Evolutionary conservation across 139 green algal species (phyloP).

Genomic region (Diplosphaera chodatii): DNA sequence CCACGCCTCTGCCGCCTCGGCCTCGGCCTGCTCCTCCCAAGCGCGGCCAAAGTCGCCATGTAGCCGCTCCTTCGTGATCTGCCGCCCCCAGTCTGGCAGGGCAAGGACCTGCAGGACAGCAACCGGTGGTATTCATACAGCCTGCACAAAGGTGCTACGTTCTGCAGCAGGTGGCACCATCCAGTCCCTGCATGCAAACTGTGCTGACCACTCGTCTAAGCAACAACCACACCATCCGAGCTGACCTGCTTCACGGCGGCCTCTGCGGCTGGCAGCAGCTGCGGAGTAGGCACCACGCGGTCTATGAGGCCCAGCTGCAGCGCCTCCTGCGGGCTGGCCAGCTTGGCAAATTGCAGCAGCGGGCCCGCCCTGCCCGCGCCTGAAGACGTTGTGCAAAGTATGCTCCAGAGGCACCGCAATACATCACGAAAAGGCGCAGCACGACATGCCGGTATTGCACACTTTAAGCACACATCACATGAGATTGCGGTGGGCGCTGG

Average conservation of each 20-base stretch:
- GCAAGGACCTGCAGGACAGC: conserved; percentile 40
- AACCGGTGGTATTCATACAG: too few relatives aligned
- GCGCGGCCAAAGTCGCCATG: conserved; percentile 41
- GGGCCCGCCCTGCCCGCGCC: conserved; percentile 43
- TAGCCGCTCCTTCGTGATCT: conserved; percentile 51
- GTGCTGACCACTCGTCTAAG: too few relatives aligned
- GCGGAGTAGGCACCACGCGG: conserved; percentile 46
- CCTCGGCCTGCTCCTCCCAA: conserved; percentile 51
- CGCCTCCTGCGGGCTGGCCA: conserved; percentile 34
- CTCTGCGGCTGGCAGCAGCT: conserved; percentile 47
- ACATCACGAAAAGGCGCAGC: too few relatives aligned
- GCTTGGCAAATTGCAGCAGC: conserved; percentile 43
- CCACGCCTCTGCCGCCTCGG: conserved; percentile 63
- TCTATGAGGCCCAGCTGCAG: conserved; percentile 66
- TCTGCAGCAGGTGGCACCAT: too few relatives aligned
- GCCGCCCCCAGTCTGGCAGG: conserved; percentile 26
- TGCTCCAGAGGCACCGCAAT: too few relatives aligned
- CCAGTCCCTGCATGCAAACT: too few relatives aligned
- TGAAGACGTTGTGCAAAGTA: too few relatives aligned
- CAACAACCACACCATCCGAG: too few relatives aligned
- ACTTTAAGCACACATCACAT: too few relatives aligned
- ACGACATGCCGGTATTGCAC: too few relatives aligned
- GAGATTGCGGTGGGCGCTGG: too few relatives aligned
- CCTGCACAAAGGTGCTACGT: too few relatives aligned
- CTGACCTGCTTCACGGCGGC: conserved; percentile 29